Base-by-base conservation (phyloP, 192 early-diverging fungal species). In the Umbelopsis sp. region DNA sequence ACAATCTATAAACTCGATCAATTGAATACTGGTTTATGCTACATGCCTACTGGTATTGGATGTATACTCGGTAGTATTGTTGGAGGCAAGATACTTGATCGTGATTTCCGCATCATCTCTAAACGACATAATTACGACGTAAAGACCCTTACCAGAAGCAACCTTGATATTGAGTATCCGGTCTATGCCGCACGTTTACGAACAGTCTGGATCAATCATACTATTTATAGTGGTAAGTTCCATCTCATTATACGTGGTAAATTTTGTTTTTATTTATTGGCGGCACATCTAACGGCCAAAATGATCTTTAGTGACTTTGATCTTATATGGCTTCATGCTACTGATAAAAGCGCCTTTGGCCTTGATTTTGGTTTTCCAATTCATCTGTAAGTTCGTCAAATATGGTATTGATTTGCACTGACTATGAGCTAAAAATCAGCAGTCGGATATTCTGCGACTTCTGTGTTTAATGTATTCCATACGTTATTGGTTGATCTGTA, bases 11-110 rank as follows among this genome's bases (percentile, higher is more conserved):
- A 72, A 22, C 33, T 83, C 41, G 67, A 50, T 21, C 78, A 79
- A 47, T 58, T 73, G 2, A 53, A 72, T 6, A 74, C 83, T 35
- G 81, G 84, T 2, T 27, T 83, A 4, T 81, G 79, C 35, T 85
- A 81, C 61, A 70, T 84, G 45, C 67, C 74, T 10, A 68, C 67
- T n/a, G 85, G 85, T 2, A 23, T 80, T 10, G 85, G 83, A 7
- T 78, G 74, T 11, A 69, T 81, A 12, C 3, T 76, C 20, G 83
- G 85, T 15, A 80, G 79, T 10, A 45, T 82, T 21, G 11, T 80
- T 8, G 79, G 70, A 22, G 85, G 85, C 4, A 70, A 20, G 30
- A 70, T 71, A 49, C 22, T 76, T 22, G 65, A 76, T 44, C 20
- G 53, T 15, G 48, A 71, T 7, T 76, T 65, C 46, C 55, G 58